A percentile compares a stretch with the other conserved stretches of the same genome.
Conservation (phyloP, 2,329 filamentous ascomycete genomes). For the Neonectria hederae region DNA sequence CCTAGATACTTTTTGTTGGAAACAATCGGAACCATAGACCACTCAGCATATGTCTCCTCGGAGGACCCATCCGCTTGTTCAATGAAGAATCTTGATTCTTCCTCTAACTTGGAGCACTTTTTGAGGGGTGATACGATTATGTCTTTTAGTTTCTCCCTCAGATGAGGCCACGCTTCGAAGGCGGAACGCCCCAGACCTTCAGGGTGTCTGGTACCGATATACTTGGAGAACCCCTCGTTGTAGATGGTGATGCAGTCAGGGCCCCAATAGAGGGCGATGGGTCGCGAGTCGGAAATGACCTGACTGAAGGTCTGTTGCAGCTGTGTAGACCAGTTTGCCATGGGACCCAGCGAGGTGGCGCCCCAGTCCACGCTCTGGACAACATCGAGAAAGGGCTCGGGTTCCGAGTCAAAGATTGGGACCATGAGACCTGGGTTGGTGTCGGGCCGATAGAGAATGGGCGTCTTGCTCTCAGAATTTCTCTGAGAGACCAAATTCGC, state of each 20-base stretch:
- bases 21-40: conserved; percentile 58
- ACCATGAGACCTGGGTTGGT: conserved; percentile 47
- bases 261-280: conserved; percentile 72
- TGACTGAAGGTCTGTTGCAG: conserved; percentile 58
- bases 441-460: conserved; percentile 44
- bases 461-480: conserved; percentile 37
- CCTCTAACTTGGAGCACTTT: conserved; percentile 50
- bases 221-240: conserved; percentile 71
- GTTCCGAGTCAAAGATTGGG: conserved; percentile 48
- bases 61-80: conserved; percentile 52
- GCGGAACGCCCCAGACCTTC: conserved; percentile 68
- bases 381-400: conserved; percentile 51
- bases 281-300: conserved; percentile 55
- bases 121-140: conserved; percentile 41
- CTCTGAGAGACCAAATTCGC: conserved; percentile 31
- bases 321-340: conserved; percentile 56
- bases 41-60: conserved; percentile 60
- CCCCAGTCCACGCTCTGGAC: conserved; percentile 58
- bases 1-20: conserved; percentile 55
- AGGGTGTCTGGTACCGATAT: conserved; percentile 73
- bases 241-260: conserved; percentile 70
- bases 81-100: conserved; percentile 58
- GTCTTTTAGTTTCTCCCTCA: conserved; percentile 51
- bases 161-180: conserved; percentile 68
- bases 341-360: conserved; percentile 56